Base-by-base conservation (phyloP, 352 stramenopile genomes). In the Pythium folliculosum region DNA sequence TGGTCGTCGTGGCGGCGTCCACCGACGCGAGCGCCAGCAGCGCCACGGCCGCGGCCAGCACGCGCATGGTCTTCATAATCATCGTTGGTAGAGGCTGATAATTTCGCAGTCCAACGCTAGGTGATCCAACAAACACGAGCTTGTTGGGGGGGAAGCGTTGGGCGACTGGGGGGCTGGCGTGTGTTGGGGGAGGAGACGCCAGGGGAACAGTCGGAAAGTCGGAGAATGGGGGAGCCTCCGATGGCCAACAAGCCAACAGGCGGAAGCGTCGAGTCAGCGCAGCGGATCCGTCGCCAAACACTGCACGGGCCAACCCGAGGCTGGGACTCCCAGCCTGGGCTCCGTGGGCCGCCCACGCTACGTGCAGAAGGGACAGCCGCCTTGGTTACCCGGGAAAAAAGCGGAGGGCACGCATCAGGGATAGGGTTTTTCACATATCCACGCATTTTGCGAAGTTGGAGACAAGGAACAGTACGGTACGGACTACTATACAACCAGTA, bases 1-100 rank as follows among this genome's bases (percentile, higher is more conserved):
- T 47, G 40, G 40, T 17, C 27, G 38, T 22, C 19, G 56, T 57
- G 32, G 49, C 59, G 50, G 63, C 62, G 48, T 59, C 48, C n/a
- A 23, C 40, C 43, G 30, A 10, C 38, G 55, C 21, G 50, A 43
- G 37, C 12, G 51, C 43, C 30, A 67, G 49, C 21, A 40, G 40
- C 21, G 51, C 16, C 25, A 67, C 51, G 25, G 60, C 59, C 32
- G 64, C 60, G 19, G 69, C 69, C 23, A 69, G 43, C 38, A 63
- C 14, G 13, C 65, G 60, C 27, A 66, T 55, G 19, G 43, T 66
- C 50, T 60, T 62, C 16, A 60, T 54, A 22, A 60, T 52, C 22
- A n/a, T 68, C 5, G 35, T 32, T 14, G 25, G 17, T 12, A 32
- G 53, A 47, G 22, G 32, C 27, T 22, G 14, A 52, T 67, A 68